Conservation (phyloP, 2,329 filamentous ascomycete species). For the Claviceps monticola region DNA sequence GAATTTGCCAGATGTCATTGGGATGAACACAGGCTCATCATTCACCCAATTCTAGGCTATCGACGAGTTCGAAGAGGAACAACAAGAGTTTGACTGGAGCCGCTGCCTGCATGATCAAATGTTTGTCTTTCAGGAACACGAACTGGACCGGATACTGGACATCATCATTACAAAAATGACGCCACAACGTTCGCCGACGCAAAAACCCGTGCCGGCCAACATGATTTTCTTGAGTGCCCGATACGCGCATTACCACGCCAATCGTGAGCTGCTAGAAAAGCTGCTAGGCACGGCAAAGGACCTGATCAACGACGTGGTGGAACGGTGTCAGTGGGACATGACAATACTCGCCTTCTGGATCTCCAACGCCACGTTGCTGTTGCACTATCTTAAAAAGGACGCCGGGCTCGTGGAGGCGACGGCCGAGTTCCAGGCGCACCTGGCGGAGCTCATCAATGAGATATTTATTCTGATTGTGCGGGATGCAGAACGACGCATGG, state of each 20-base stretch:
- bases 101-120: conserved; percentile 93
- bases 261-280: conserved; percentile 65
- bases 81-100: conserved; percentile 92
- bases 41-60: conserved; percentile 30
- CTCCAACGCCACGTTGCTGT: conserved; percentile 85
- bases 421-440: conserved; percentile 77
- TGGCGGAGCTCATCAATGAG: conserved; percentile 91
- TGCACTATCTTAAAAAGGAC: conserved; percentile 96
- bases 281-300: conserved; percentile 80
- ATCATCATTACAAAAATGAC: conserved; percentile 98
- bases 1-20: no score
- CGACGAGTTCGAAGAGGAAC: conserved; percentile 76
- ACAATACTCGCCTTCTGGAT: conserved; percentile 98
- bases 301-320: conserved; percentile 94
- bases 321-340: conserved; percentile 97
- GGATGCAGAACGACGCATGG: conserved; percentile 87
- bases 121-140: conserved; percentile 97
- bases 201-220: conserved; percentile 95
- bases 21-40: no score
- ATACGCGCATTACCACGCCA: conserved; percentile 94
- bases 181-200: conserved; percentile 84
- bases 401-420: conserved; percentile 67
- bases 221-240: conserved; percentile 90
- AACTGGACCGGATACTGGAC: conserved; percentile 81
- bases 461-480: conserved; percentile 97